Evolutionary conservation across 768 basidiomycete genomes (phyloP).

Genomic region (Hericium rajendrae): DNA sequence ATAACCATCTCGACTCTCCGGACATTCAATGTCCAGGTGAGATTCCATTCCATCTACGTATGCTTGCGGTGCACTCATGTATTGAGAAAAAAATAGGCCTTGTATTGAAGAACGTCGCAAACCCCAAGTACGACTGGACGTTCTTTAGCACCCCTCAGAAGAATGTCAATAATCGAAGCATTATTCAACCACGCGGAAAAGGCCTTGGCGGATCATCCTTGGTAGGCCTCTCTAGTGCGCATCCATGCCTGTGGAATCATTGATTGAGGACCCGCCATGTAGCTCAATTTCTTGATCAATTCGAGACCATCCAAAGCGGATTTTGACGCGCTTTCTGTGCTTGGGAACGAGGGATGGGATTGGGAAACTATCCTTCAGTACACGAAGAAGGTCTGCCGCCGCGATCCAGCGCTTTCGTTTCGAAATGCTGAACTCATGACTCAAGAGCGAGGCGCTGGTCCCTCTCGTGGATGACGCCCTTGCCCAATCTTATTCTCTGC

Average conservation of each 20-base stretch:
- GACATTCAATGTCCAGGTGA: neutral
- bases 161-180: conserved; percentile 10
- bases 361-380: conserved; percentile 18
- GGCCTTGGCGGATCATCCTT: conserved; percentile 21
- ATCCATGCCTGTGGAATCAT: neutral
- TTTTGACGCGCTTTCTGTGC: conserved; percentile 11
- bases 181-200: conserved; percentile 19
- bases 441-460: conserved; percentile 7
- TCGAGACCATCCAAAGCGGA: conserved; percentile 5
- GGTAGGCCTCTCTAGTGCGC: conserved; percentile 1
- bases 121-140: conserved; percentile 19
- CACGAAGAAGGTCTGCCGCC: conserved; percentile 12
- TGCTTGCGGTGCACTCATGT: too few relatives aligned
- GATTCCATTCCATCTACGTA: neutral
- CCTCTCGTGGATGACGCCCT: neutral
- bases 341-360: conserved; percentile 21
- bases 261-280: neutral
- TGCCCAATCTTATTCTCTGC: neutral
- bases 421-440: too few relatives aligned
- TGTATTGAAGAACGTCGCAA: neutral
- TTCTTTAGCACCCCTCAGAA: conserved; percentile 20
- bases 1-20: neutral
- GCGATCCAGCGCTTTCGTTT: too few relatives aligned
- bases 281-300: conserved; percentile 1
- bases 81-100: neutral